These are phyloP conservation scores for Macrophomina phaseolina DNA, from an alignment of 2,329 filamentous ascomycete genomes.

Conservation along the genomic window DNA sequence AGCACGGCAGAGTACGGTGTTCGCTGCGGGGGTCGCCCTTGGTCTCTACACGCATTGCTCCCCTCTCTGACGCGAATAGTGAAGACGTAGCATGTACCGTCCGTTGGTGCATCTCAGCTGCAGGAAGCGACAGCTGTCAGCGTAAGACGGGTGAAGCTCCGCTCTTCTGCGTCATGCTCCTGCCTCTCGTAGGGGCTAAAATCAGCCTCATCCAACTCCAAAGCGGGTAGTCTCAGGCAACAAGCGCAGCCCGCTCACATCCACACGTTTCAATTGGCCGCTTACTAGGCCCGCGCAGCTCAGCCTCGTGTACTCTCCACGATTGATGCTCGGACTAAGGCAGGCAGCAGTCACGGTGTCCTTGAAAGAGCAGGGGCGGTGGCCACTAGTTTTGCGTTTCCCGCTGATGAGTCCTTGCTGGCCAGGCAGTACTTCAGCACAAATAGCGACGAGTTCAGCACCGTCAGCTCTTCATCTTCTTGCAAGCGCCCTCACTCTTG, in stretches of 20 bases:
- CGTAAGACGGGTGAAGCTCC: neutral
- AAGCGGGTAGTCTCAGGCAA: slow-evolving; percentile 10
- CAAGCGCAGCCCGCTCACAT: neutral
- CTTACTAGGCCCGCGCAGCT: neutral
- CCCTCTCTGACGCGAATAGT: slow-evolving; percentile 1
- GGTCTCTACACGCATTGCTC: neutral
- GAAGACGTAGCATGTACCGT: neutral
- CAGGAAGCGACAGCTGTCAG: slow-evolving; percentile 16
- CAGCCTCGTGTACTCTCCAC: neutral
- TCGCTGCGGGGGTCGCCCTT: neutral
- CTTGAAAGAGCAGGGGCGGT: slow-evolving; percentile 12
- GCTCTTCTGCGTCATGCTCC: neutral
- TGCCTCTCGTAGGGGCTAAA: slow-evolving; percentile 4
- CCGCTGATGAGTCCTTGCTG: neutral
- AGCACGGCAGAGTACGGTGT: neutral
- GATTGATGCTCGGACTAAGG: slow-evolving; percentile 4
- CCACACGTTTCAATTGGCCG: neutral
- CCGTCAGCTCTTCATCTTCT: neutral
- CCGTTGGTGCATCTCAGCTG: neutral
- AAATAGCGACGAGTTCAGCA: neutral
- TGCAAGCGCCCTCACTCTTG: neutral
- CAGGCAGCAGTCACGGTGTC: slow-evolving; percentile 19
- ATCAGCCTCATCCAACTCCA: slow-evolving; percentile 13
- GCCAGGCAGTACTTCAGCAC: neutral
- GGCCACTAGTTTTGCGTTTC: neutral